Base-by-base conservation (phyloP, 768 basidiomycete genomes). In the Collybia nuda region DNA sequence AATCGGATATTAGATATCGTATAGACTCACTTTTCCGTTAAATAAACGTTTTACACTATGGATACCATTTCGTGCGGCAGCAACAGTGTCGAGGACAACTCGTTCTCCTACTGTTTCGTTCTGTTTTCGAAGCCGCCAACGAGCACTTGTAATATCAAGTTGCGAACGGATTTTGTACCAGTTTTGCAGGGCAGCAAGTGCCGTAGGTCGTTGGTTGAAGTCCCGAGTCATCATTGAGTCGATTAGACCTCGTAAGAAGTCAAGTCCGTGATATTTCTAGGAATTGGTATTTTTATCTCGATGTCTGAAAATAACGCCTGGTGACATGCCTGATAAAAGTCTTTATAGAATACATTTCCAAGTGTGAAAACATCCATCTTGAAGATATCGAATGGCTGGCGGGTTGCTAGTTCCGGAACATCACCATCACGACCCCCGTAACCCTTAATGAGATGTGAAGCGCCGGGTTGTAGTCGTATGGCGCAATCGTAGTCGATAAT, bases 341-440 rank as follows among this genome's bases (percentile, higher is more conserved):
- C 19, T 7, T 47, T 47, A 22, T 39, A 35, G 5, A 47, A 39
- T 23, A 43, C 17, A 37, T 51, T 44, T 11, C 42, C 50, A 12
- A 51, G 22, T 1, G 50, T 51, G 14, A 51, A 51, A 15, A 51
- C 42, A 28, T 51, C 50, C 18, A 51, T 32, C 36, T 51, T 51
- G 19, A 44, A 51, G 4, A 43, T 29, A 37, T 43, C 41, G 24
- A 22, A 44, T 22, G 26, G 42, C n/a, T 28, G 14, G 19, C 26
- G 28, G 19, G 36, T 29, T 12, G 21, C 17, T 8, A 43, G 32
- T 21, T 37, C 40, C 15, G 49, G 49, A 5, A 32, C 32, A 36
- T 42, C 41, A 23, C 18, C 12, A 17, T 43, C 29, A n/a, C 23
- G 17, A 6, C 41, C 40, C 5, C 28, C 29, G 17, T 43, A 40